phyloP scores from a whole-genome alignment of 495 filamentous ascomycete species.

The Letharia lupina region DNA sequence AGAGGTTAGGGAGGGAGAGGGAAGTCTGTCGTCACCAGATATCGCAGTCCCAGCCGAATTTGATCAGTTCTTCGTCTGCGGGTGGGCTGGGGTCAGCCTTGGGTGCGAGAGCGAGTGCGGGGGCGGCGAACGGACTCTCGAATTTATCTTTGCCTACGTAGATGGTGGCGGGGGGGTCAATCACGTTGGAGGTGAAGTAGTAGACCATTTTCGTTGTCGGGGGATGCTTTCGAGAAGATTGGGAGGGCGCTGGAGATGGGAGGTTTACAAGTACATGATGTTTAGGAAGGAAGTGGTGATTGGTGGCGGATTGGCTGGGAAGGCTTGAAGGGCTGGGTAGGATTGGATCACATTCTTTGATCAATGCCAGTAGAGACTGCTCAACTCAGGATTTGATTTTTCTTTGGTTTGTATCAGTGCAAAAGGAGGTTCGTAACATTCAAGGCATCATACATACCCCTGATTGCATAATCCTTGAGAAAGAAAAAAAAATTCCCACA shows the following conservation, averaged over 20 bases:
- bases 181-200: conserved; percentile 83
- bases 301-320: too few species aligned
- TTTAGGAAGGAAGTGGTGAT: too few species aligned
- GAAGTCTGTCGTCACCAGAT: conserved; percentile 58
- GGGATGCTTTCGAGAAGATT: background rate
- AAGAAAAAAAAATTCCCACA: too few species aligned
- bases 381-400: too few species aligned
- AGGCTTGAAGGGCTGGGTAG: too few species aligned
- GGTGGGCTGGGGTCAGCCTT: conserved; percentile 22
- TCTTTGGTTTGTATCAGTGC: too few species aligned
- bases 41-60: conserved; percentile 86
- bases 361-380: too few species aligned
- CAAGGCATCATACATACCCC: too few species aligned
- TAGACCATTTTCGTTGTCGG: conserved; percentile 63
- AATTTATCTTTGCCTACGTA: conserved; percentile 99
- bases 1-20: background rate
- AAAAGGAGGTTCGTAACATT: too few species aligned
- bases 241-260: background rate
- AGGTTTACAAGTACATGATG: too few species aligned
- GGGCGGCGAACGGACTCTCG: conserved; percentile 60
- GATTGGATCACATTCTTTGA: too few species aligned
- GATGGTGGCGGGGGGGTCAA: conserved; percentile 68
- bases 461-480: too few species aligned
- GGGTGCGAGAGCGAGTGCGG: conserved; percentile 2
- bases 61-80: conserved; percentile 91